These are phyloP conservation scores for Cladorrhinum sp. DNA, from an alignment of 2,329 filamentous ascomycete species.

Conservation along the genomic window DNA sequence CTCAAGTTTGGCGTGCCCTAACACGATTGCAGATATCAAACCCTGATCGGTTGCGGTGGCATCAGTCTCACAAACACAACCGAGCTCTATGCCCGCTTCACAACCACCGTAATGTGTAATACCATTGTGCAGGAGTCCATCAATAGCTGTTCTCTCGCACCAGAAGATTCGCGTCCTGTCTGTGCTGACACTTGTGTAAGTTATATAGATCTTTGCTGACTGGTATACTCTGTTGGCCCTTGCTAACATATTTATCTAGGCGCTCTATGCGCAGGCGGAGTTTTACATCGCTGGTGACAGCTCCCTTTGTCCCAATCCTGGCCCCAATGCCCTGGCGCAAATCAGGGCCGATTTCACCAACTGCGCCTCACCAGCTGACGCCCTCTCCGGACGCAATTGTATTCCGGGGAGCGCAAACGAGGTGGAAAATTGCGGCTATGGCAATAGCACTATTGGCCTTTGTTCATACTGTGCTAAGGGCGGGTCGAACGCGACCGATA, in stretches of 20 bases:
- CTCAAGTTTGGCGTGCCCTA: conserved; percentile 19
- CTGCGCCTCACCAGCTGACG: conserved; percentile 77
- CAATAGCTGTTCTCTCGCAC: conserved; percentile 61
- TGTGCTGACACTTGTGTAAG: conserved; percentile 87
- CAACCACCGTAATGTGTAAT: conserved; percentile 89
- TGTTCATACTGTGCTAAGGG: conserved; percentile 84
- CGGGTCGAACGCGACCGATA: conserved; percentile 88
- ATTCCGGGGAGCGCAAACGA: conserved; percentile 78
- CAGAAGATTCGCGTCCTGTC: conserved; percentile 66
- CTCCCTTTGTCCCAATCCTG: conserved; percentile 66
- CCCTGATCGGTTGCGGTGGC: conserved; percentile 73
- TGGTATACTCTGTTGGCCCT: conserved; percentile 10
- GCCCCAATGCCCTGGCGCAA: conserved; percentile 64
- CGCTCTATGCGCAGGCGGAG: conserved; percentile 84
- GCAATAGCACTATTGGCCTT: conserved; percentile 66
- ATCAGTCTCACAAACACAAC: conserved; percentile 76
- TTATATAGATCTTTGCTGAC: neutral
- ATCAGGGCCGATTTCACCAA: conserved; percentile 91
- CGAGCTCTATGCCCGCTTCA: conserved; percentile 87
- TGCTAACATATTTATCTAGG: conserved; percentile 45
- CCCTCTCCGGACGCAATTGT: conserved; percentile 70
- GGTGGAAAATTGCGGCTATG: conserved; percentile 81
- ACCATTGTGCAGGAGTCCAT: conserved; percentile 88
- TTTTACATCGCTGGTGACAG: conserved; percentile 75
- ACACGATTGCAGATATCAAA: conserved; percentile 65